Evolutionary conservation across 2,329 filamentous ascomycete species (phyloP), one percentile per base, ranked within the genome.

Genomic region (Elsinoe arachidis): DNA sequence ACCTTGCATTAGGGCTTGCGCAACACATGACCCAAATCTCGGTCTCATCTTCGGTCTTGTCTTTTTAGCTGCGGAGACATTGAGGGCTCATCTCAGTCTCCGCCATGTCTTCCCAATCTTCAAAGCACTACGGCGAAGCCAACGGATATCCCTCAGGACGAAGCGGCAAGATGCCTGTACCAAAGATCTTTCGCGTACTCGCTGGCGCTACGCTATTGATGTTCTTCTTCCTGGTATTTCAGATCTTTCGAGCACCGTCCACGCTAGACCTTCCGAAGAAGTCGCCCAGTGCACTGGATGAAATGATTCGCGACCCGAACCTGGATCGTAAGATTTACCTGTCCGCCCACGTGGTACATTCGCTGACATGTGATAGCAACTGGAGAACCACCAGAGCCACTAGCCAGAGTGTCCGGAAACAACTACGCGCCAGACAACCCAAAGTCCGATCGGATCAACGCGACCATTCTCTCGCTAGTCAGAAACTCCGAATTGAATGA

Each of bases 391-490:
- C 81, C 86, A 61, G 91, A 89, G 55, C 76, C 81, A 12, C 76
- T 97, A 63, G 83, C 81, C 67, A 83, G 89, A 71, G 83, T 86
- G 30, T 63, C 71, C 34, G 85, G 84, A 56, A 78, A 88, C 63
- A 86, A 86, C 67, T 97, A 97, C 72, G 82, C 83, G 55, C 83
- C 88, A 55, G 82, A 90, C 67, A 85, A 86, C 67, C 76, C 81
- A 54, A 82, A 90, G 61, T 88, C 86, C 55, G 84, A 86, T 63
- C 88, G 93, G 68, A 93, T 96, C 72, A 93, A 95, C 71, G 93
- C 93, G 59, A 97, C 93, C 3, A 79, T 99, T 58, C 80, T 99
- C 63, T 87, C 90, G 19, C 81, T 99, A 37, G 93, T 99, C 57
- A 86, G 93, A 61, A 99, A 99, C 68, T 84, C 88, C 69, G 93